A percentile compares a stretch with the other conserved stretches of the same genome.
phyloP scores from a whole-genome alignment of 257 asterid genomes.

The Cinchona pubescens region DNA sequence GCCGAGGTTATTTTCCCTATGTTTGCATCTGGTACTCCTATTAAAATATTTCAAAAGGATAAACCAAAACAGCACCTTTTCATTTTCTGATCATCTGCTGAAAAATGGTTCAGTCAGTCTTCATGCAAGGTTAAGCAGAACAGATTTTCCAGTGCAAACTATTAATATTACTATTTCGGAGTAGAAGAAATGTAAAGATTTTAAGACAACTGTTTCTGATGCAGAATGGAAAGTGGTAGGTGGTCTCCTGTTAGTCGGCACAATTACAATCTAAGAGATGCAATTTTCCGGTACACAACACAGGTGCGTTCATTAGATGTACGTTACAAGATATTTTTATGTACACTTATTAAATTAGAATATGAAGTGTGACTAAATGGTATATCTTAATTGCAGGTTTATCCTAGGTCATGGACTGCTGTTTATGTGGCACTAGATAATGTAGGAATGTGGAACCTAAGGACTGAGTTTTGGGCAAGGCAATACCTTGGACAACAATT shows the following conservation, averaged over 20 bases:
- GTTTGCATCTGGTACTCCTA: too few species aligned
- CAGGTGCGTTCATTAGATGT: constrained; percentile 36
- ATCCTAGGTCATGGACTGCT: constrained; percentile 75
- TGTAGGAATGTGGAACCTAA: constrained; percentile 81
- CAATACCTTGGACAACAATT: constrained; percentile 73
- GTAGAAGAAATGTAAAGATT: too few species aligned
- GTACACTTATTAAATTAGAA: constrained; percentile 6
- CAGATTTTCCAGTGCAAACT: not conserved
- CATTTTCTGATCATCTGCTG: not conserved
- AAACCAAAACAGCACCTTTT: not conserved
- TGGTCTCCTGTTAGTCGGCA: constrained; percentile 51
- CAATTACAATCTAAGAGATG: constrained; percentile 62
- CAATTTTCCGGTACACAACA: constrained; percentile 57
- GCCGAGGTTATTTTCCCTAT: too few species aligned
- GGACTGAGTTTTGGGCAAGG: constrained; percentile 64
- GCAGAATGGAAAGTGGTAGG: constrained; percentile 60
- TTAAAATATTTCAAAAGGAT: not conserved
- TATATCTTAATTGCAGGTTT: constrained; percentile 48
- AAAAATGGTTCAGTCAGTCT: not conserved
- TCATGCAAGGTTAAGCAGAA: not conserved
- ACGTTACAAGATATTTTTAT: too few species aligned
- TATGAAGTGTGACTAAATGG: not conserved
- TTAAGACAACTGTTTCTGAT: too few species aligned
- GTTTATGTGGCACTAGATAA: constrained; percentile 63
- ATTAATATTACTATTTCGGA: too few species aligned